Base-by-base conservation (phyloP, 192 early-diverging fungal species). In the Pilobolus umbonatus region DNA sequence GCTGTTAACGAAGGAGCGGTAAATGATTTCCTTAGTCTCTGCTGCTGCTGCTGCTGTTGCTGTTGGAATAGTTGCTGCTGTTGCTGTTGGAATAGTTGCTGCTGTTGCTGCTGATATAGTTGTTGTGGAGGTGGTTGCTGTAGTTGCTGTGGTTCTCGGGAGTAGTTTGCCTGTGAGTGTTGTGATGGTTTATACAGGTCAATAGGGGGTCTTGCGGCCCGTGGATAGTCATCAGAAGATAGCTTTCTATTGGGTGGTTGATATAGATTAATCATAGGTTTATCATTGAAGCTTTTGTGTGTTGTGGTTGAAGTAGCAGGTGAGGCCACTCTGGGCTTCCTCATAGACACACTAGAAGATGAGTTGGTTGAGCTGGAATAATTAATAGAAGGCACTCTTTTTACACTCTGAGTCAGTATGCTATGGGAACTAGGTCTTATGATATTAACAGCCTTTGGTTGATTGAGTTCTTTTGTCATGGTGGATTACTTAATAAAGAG, bases 391-490 rank as follows among this genome's bases (percentile, higher is more conserved):
- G 45, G 12, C 4, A 47, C n/a, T n/a, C n/a, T n/a, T n/a, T n/a
- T n/a, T n/a, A n/a, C n/a, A n/a, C n/a, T n/a, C n/a, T n/a, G n/a
- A n/a, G n/a, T n/a, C n/a, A n/a, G n/a, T n/a, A n/a, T n/a, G n/a
- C n/a, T n/a, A 36, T 28, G 34, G 14, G 29, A 53, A 32, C 30
- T 53, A 35, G 51, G 51, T 30, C 51, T 4, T 14, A 53, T 28
- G 19, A 53, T 53, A 11, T 53, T 32, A 14, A 53, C 34, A 6
- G 51, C 51, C 21, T 53, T 53, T 32, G 51, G 51, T 35, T 53
- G 51, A 32, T 28, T 5, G 14, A 34, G 14, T 36, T 53, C 51
- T 36, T 53, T 53, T 24, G 26, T 47, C 39, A 42, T 42, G 3
- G 45, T 46, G 12, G 22, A 26, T 46, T 46, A 46, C 22, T 24